Evolutionary conservation across 1,284 basidiomycete genomes (phyloP), one percentile per base, ranked within the genome.

Genomic region (Ceratobasidium sp.): DNA sequence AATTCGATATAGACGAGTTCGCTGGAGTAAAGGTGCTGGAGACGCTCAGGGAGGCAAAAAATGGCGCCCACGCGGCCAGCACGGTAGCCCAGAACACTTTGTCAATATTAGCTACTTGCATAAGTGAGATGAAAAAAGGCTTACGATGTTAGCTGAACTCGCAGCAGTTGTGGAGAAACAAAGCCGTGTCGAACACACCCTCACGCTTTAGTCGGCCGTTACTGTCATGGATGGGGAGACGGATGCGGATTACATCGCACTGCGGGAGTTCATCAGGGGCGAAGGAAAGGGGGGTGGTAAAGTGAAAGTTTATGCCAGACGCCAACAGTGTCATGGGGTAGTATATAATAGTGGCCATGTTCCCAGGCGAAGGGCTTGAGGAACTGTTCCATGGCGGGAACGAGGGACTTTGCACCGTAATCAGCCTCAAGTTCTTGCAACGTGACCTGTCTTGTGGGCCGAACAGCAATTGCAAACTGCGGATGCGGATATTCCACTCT

Each of bases 1-100:
- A 44, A 14, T 21, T 67, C 64, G 13, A 67, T 32, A 26, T 67
- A 67, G 13, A 57, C 64, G 4, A 67, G 52, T 30, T 50, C 49
- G n/a, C 52, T 52, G 16, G 21, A 16, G 30, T 28, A 67, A 14
- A 67, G 9, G 16, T 43, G 21, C 23, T 38, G 18, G 11, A 67
- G 38, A 26, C 26, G 38, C 8, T 38, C 13, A 3, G 64, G 64
- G 9, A 67, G 50, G 1, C 32, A 14, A 41, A 67, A 67, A 44
- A 67, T 67, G 1, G 50, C 38, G 26, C 38, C 50, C 13, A 67
- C 64, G 7, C 38, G 38, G 8, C 50, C 64, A 44, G 64, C 52
- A 16, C 64, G 52, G 23, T 43, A 57, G 2, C 64, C 64, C 11
- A 26, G 30, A n/a, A 38, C 11, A 21, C 7, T 47, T 26, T 28